Base-by-base conservation (phyloP, 208 protist species). In the Acanthamoeba lugdunensis region DNA sequence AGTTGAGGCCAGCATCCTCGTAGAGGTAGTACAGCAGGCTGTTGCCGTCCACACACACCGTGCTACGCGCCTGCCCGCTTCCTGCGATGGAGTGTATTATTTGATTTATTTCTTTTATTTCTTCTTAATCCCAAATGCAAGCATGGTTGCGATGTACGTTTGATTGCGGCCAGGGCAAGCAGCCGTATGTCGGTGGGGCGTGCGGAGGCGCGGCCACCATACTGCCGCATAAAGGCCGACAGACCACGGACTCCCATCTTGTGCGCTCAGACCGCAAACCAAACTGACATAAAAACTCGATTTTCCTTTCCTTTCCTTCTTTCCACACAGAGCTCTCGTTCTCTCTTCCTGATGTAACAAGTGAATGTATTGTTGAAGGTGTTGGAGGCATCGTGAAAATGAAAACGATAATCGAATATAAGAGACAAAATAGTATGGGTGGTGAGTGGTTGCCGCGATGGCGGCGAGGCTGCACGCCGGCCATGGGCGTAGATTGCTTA, bases 21-120 rank as follows among this genome's bases (percentile, higher is more conserved):
- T 61, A 69, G 50, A 90, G 82, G 54, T 54, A 37, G 54, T 90
- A 69, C n/a, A 90, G 82, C 54, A 89, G 56, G 28, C 82, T 50
- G 28, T 89, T 67, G 33, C 82, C 82, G n/a, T 89, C 82, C 3
- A 89, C 56, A 52, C 54, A 58, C 82, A 89, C 73, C 9, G 37
- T 41, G 13, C 37, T 52, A 21, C 45, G 73, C 45, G 73, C 23
- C 41, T 82, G 33, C 4, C 41, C 73, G 37, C 73, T 82, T 9
- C 73, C 73, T 82, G 33, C 7, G 45, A 50, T 50, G 45, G 37
- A 37, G 23, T 1, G 23, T n/a, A 37, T 37, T 33, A n/a, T 37
- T 33, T 73, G 11, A 30, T 41, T 73, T n/a, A 16, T 50, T 50
- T 14, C 0, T 11, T 48, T 50, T 50, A 50, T 33, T 16, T 75